Evolutionary conservation across 2,329 filamentous ascomycete species (phyloP).

Genomic region (Verticillium dahliae): DNA sequence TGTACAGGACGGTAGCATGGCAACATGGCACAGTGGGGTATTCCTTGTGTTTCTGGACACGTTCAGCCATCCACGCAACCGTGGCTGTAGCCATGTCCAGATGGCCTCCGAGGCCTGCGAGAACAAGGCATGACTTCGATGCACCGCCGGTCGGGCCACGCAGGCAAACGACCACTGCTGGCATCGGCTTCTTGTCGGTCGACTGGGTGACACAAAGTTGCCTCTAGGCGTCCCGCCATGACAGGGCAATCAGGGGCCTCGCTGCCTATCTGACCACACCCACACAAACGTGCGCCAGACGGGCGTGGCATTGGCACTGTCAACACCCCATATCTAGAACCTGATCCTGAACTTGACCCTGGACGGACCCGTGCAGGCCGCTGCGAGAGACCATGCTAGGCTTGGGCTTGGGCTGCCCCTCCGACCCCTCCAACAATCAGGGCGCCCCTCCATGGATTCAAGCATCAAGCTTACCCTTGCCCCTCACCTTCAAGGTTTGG

Average conservation of each 20-base stretch:
- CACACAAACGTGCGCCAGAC: not conserved
- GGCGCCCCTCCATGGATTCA: not conserved
- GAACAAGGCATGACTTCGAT: not conserved
- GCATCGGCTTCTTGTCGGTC: not conserved
- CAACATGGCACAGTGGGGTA: slow-evolving; percentile 13
- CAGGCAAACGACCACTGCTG: not conserved
- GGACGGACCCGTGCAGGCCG: not conserved
- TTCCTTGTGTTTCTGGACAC: slow-evolving; percentile 2
- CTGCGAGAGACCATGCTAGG: not conserved
- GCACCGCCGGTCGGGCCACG: not conserved
- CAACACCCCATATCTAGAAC: not conserved
- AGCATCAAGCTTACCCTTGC: not conserved
- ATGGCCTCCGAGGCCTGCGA: not conserved
- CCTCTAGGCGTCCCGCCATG: not conserved
- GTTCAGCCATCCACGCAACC: not conserved
- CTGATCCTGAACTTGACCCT: not conserved
- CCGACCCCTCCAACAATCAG: not conserved
- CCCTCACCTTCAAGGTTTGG: not conserved
- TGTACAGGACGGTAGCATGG: slow-evolving; percentile 1
- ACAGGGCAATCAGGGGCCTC: not conserved
- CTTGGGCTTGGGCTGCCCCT: not conserved
- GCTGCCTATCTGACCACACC: not conserved
- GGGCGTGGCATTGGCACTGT: not conserved
- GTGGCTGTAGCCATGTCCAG: not conserved
- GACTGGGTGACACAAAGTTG: not conserved